A percentile compares a stretch with the other conserved stretches of the same genome.
phyloP scores from a whole-genome alignment of 2,329 filamentous ascomycete species.

The Fusarium sp. region DNA sequence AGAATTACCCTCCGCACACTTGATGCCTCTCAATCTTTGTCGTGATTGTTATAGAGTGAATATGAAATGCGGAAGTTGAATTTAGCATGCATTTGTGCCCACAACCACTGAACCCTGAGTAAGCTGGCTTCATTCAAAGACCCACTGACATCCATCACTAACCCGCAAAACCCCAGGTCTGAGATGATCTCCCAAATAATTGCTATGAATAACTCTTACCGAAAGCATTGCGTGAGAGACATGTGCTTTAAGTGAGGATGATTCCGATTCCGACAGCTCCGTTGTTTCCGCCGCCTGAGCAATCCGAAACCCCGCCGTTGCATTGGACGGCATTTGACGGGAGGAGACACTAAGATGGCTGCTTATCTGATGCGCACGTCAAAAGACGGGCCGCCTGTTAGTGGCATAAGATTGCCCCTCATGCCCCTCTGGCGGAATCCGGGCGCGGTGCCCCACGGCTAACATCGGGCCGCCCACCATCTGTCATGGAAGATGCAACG shows the following conservation, averaged over 20 bases:
- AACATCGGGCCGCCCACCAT: conserved; percentile 48
- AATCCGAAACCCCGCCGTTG: background rate
- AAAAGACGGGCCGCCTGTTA: conserved; percentile 9
- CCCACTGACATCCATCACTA: background rate
- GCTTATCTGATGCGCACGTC: background rate
- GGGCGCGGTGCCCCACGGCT: conserved; percentile 43
- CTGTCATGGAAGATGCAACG: conserved; percentile 30
- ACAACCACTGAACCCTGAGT: background rate
- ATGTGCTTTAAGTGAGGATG: background rate
- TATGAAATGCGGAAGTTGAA: conserved; percentile 1
- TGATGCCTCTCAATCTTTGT: background rate
- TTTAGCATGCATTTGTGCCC: conserved; percentile 7
- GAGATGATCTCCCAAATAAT: too few species aligned
- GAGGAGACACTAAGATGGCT: background rate
- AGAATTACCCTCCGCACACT: conserved; percentile 27
- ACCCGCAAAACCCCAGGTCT: too few species aligned
- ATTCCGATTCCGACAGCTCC: conserved; percentile 5
- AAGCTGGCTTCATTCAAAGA: background rate
- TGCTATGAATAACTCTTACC: background rate
- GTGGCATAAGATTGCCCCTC: conserved; percentile 8
- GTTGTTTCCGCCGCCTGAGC: background rate
- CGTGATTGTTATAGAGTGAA: background rate
- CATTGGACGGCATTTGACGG: conserved; percentile 20
- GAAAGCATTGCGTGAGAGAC: background rate
- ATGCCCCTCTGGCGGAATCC: conserved; percentile 41